Base-by-base conservation (phyloP, 2,329 filamentous ascomycete species). In the Arthrobotrys megalospora region DNA sequence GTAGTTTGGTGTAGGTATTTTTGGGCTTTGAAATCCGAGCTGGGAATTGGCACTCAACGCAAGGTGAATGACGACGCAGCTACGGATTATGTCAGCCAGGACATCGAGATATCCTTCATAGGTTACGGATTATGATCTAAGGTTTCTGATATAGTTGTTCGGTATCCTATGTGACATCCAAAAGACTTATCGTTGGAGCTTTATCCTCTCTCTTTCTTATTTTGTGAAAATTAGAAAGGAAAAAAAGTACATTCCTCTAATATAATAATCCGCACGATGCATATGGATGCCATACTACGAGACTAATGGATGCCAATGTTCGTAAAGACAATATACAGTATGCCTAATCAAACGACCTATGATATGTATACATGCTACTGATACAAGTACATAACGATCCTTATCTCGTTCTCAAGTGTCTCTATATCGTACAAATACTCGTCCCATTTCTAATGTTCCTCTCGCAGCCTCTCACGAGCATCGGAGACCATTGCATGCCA, bases 11-110 rank as follows among this genome's bases (percentile, higher is more conserved):
- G 62, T 47, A 47, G 41, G 66, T 67, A 62, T 71, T 71, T 71
- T 77, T 55, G 73, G 67, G 66, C 73, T 77, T 78, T 78, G 75
- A 78, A 78, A 78, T 78, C 75, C 67, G 63, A 68, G 47, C 50
- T 66, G 55, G 71, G 36, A 65, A 68, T 28, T 69, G 66, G 52
- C 66, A 70, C 67, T 52, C 67, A 78, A 78, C 67, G 67, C 75
- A 78, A 71, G 52, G 24, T 66, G 32, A 41, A 38, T 77, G 73
- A 78, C 75, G 75, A 72, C 67, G 75, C 67, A 67, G 55, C 62
- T 43, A 4, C 11, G 11, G 75, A 67, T 78, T 78, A 78, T 78
- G 75, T 78, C 75, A 78, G 75, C 67, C 36, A 6, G 11, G 55
- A 24, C 16, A 43, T 43, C 16, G 45, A 48, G 45, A 48, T 48